Evolutionary conservation across 202 grass and related monocot species (phyloP).

Genomic region (Elaeis oleifera): DNA sequence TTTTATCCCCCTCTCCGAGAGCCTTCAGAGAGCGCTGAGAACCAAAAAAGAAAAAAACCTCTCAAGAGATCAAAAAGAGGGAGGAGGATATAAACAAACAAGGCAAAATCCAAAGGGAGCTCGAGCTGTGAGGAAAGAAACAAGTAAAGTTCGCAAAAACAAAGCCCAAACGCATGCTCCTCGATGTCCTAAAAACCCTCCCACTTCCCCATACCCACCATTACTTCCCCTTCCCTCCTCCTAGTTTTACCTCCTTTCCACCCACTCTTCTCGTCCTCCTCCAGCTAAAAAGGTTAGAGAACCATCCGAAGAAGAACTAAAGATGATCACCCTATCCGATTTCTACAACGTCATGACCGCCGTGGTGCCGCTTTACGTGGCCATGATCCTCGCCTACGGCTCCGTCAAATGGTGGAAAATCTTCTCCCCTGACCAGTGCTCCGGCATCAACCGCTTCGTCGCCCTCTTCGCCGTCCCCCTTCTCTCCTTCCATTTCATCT

Average conservation of each 20-base stretch:
- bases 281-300: too few species aligned
- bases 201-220: not conserved
- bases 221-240: too few species aligned
- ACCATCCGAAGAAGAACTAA: not conserved
- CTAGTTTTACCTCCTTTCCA: too few species aligned
- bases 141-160: slow-evolving; percentile 9
- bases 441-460: slow-evolving; percentile 97
- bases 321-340: slow-evolving; percentile 75
- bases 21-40: too few species aligned
- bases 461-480: slow-evolving; percentile 96
- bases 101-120: slow-evolving; percentile 56
- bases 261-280: too few species aligned
- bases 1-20: too few species aligned
- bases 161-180: slow-evolving; percentile 36
- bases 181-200: slow-evolving; percentile 9
- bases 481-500: slow-evolving; percentile 99
- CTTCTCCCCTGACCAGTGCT: slow-evolving; percentile 98
- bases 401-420: slow-evolving; percentile 98
- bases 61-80: too few species aligned
- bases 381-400: slow-evolving; percentile 96
- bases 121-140: slow-evolving; percentile 35
- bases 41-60: too few species aligned
- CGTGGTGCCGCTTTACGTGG: slow-evolving; percentile 97
- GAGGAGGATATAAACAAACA: slow-evolving; percentile 39
- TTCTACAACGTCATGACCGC: slow-evolving; percentile 99